phyloP scores from a whole-genome alignment of 1,284 basidiomycete species.

The Blastosporella zonata region DNA sequence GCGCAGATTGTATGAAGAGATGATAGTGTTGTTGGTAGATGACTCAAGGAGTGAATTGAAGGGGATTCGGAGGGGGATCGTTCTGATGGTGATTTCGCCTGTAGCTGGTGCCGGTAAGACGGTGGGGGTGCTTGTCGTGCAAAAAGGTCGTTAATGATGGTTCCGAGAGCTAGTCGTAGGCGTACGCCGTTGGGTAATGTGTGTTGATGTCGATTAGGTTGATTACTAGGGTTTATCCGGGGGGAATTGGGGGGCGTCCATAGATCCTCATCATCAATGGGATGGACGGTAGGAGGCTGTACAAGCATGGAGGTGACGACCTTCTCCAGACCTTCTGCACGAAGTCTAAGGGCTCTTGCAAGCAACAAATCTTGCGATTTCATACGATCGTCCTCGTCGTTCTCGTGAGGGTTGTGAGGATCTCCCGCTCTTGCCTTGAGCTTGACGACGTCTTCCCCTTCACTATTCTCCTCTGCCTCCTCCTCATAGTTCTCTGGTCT shows the following conservation, averaged over 20 bases:
- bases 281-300: slow-evolving; percentile 61
- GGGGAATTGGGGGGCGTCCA: slow-evolving; percentile 52
- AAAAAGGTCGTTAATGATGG: slow-evolving; percentile 76
- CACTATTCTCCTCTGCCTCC: slow-evolving; percentile 61
- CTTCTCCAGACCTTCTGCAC: slow-evolving; percentile 76
- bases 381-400: slow-evolving; percentile 57
- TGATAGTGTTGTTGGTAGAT: slow-evolving; percentile 23
- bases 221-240: slow-evolving; percentile 27
- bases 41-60: slow-evolving; percentile 9
- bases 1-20: slow-evolving; percentile 18
- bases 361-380: slow-evolving; percentile 57
- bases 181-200: slow-evolving; percentile 78
- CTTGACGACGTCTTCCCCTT: slow-evolving; percentile 55
- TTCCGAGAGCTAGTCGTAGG: slow-evolving; percentile 65
- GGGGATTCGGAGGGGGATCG: slow-evolving; percentile 21
- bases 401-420: slow-evolving; percentile 47
- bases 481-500: slow-evolving; percentile 73
- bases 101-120: slow-evolving; percentile 44
- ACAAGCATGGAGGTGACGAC: slow-evolving; percentile 76
- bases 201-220: slow-evolving; percentile 44
- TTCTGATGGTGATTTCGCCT: slow-evolving; percentile 26
- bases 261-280: slow-evolving; percentile 48
- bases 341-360: slow-evolving; percentile 59
- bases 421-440: slow-evolving; percentile 53
- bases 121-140: slow-evolving; percentile 61